phyloP scores from a whole-genome alignment of 163 green algal species.

The Volvox carteri region DNA sequence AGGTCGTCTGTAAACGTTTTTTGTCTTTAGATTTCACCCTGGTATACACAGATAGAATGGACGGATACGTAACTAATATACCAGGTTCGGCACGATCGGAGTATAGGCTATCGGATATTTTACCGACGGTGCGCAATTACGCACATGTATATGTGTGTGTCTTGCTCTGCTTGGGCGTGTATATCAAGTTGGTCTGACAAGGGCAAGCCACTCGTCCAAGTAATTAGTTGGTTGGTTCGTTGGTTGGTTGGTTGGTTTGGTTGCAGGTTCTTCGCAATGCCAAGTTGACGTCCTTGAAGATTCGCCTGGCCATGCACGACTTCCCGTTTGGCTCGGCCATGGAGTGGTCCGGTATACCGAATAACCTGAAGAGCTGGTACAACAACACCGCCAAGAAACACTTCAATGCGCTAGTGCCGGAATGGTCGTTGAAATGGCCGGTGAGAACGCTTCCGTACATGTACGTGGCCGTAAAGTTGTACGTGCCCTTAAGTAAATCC shows the following conservation, averaged over 20 bases:
- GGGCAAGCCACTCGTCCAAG: too few species aligned
- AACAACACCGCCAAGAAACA: neutral
- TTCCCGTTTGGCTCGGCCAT: conserved; percentile 25
- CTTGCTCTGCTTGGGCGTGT: too few species aligned
- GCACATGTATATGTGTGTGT: too few species aligned
- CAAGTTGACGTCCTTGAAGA: conserved; percentile 1
- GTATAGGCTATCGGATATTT: neutral
- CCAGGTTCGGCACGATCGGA: neutral
- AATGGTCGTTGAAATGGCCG: conserved; percentile 31
- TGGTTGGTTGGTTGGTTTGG: too few species aligned
- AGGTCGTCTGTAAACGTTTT: too few species aligned
- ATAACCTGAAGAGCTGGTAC: neutral
- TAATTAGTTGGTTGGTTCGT: too few species aligned
- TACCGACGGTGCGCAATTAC: neutral
- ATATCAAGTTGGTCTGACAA: neutral
- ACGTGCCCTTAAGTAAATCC: too few species aligned
- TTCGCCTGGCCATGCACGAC: conserved; percentile 12
- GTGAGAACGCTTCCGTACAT: too few species aligned
- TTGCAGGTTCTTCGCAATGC: neutral
- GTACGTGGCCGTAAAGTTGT: too few species aligned
- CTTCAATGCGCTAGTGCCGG: conserved; percentile 44
- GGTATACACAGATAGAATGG: too few species aligned
- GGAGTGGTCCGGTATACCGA: neutral
- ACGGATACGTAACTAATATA: too few species aligned
- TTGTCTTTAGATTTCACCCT: too few species aligned